Conservation (phyloP, 306 rosid genomes). For the Calophaca sinica region DNA sequence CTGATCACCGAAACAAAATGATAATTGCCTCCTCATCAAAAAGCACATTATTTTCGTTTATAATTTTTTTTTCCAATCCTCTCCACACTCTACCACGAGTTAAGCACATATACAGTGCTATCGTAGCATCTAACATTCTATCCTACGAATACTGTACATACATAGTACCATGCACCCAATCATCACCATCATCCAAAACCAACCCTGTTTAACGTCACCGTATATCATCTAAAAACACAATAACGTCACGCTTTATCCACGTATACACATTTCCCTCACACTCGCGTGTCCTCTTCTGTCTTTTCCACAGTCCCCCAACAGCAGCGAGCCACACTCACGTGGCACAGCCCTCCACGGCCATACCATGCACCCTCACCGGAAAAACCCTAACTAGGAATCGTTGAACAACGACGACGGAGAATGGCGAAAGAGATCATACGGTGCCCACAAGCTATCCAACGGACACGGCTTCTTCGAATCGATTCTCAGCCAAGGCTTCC, state of each 20-base stretch:
- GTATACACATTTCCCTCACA: not conserved
- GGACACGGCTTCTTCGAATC: slow-evolving; percentile 86
- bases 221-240: not conserved
- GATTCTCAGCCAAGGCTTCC: slow-evolving; percentile 90
- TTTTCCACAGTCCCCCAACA: not conserved
- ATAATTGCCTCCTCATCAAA: no score
- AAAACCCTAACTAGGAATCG: slow-evolving; percentile 55
- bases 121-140: no score
- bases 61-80: no score
- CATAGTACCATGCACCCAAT: not conserved
- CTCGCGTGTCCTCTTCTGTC: slow-evolving; percentile 45
- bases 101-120: not conserved
- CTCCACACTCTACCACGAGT: no score
- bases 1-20: no score
- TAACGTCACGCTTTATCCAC: slow-evolving; percentile 8
- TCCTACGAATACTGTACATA: slow-evolving; percentile 15
- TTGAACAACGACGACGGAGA: slow-evolving; percentile 53
- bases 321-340: slow-evolving; percentile 15
- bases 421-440: slow-evolving; percentile 81
- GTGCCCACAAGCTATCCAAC: slow-evolving; percentile 89
- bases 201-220: slow-evolving; percentile 8
- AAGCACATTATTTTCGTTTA: no score
- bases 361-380: slow-evolving; percentile 13
- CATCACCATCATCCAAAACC: not conserved
- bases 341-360: not conserved